Conservation (phyloP, 78 protist species). For the Cavenderia fasciculata region DNA sequence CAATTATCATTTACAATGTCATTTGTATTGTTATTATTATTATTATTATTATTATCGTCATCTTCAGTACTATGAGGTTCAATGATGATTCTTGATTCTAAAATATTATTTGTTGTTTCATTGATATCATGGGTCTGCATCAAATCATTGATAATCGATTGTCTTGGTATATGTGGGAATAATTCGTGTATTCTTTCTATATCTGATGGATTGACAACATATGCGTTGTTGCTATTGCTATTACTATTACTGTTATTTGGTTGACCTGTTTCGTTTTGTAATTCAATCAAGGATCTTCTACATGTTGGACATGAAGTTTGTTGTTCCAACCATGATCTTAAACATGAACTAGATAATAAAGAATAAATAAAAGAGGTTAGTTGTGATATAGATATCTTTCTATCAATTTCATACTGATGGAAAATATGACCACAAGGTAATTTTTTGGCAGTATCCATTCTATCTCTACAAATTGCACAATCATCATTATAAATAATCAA, state of each 20-base stretch:
- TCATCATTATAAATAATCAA: conserved; percentile 66
- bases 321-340: conserved; percentile 89
- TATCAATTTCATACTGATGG: conserved; percentile 57
- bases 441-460: conserved; percentile 78
- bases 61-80: not conserved
- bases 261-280: conserved; percentile 5
- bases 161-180: conserved; percentile 29
- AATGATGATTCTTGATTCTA: conserved; percentile 15
- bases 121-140: conserved; percentile 25
- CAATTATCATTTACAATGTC: no score
- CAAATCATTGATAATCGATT: conserved; percentile 20
- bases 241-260: not conserved
- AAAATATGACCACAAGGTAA: conserved; percentile 86
- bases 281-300: conserved; percentile 82
- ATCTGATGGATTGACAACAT: not conserved
- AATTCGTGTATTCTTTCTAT: not conserved
- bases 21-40: conserved; percentile 20
- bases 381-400: not conserved
- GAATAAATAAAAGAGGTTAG: not conserved
- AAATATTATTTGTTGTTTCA: conserved; percentile 47
- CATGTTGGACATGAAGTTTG: conserved; percentile 89
- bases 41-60: conserved; percentile 15
- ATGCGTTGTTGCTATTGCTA: conserved; percentile 2
- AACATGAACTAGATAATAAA: conserved; percentile 71
- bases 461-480: conserved; percentile 87